Evolutionary conservation across 2,329 filamentous ascomycete species (phyloP).

Genomic region (Cephalotrichum gorgonifer): DNA sequence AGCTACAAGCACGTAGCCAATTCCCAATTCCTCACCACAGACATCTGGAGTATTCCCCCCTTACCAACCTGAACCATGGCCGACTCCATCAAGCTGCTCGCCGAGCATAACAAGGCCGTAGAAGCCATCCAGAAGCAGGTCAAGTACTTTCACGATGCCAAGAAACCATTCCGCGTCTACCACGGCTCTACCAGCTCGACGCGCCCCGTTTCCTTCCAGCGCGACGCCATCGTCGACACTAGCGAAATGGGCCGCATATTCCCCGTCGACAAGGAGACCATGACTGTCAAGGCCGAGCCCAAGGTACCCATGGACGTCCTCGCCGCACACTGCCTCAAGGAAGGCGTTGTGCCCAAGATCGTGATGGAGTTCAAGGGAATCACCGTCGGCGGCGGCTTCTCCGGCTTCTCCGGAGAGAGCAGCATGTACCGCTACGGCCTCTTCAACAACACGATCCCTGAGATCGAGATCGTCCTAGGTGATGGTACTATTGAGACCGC

Average conservation of each 20-base stretch:
- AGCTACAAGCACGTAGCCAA: too few species aligned
- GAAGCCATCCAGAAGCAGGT: slow-evolving; percentile 29
- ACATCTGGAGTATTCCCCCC: too few species aligned
- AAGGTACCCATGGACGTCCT: slow-evolving; percentile 60
- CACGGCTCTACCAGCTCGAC: slow-evolving; percentile 73
- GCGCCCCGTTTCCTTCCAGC: slow-evolving; percentile 40
- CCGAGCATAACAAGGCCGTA: slow-evolving; percentile 30
- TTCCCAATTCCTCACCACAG: too few species aligned
- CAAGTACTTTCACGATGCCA: slow-evolving; percentile 28
- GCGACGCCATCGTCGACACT: slow-evolving; percentile 54
- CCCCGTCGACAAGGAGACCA: slow-evolving; percentile 38
- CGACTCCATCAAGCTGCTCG: neutral
- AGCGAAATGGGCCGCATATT: slow-evolving; percentile 54
- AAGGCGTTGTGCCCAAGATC: slow-evolving; percentile 50
- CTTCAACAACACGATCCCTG: slow-evolving; percentile 51
- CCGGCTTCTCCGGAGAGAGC: slow-evolving; percentile 57
- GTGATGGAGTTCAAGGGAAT: slow-evolving; percentile 68
- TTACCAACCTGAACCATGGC: too few species aligned
- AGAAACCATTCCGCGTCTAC: slow-evolving; percentile 59
- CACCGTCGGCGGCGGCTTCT: slow-evolving; percentile 58
- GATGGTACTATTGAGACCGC: slow-evolving; percentile 46
- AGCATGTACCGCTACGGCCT: slow-evolving; percentile 58
- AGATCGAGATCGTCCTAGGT: slow-evolving; percentile 56
- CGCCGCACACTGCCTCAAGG: slow-evolving; percentile 42
- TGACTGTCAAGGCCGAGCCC: slow-evolving; percentile 54